Conservation (phyloP, 345 rosid species). For the Boechera stricta region DNA sequence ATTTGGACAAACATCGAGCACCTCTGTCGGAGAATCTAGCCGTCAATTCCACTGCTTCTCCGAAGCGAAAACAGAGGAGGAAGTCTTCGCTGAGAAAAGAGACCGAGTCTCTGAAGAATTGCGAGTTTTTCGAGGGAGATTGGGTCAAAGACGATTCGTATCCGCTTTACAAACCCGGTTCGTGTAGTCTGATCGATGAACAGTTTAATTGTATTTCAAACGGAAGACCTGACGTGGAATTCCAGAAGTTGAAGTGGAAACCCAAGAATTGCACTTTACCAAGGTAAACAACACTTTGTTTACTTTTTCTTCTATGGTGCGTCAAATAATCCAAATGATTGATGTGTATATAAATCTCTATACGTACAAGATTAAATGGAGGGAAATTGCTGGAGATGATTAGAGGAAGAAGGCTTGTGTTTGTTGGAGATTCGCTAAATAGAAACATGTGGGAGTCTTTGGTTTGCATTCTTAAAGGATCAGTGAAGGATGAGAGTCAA, state of each 20-base stretch:
- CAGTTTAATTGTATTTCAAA: slow-evolving; percentile 81
- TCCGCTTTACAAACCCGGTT: slow-evolving; percentile 90
- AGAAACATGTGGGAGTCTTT: slow-evolving; percentile 99
- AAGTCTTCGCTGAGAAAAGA: slow-evolving; percentile 48
- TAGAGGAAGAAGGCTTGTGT: slow-evolving; percentile 84
- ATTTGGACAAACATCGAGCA: slow-evolving; percentile 18
- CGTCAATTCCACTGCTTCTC: slow-evolving; percentile 53
- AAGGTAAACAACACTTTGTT: slow-evolving; percentile 51
- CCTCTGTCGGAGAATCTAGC: slow-evolving; percentile 27
- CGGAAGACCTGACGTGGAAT: slow-evolving; percentile 80
- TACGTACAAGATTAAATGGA: slow-evolving; percentile 65
- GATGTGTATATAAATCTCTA: background rate
- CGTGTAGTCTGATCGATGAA: slow-evolving; percentile 82
- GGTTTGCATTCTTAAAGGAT: slow-evolving; percentile 75
- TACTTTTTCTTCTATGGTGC: background rate
- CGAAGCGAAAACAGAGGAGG: slow-evolving; percentile 50
- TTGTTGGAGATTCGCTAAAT: slow-evolving; percentile 92
- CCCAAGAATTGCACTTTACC: slow-evolving; percentile 85
- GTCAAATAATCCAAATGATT: background rate
- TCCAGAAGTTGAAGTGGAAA: slow-evolving; percentile 84
- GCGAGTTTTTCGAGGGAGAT: slow-evolving; percentile 83
- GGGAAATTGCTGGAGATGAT: slow-evolving; percentile 69
- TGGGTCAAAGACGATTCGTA: slow-evolving; percentile 91
- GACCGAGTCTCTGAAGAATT: slow-evolving; percentile 56
- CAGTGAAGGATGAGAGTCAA: slow-evolving; percentile 66